Evolutionary conservation across 257 asterid species (phyloP), one percentile per base, ranked within the genome.

Genomic region (Nicotiana noctiflora): DNA sequence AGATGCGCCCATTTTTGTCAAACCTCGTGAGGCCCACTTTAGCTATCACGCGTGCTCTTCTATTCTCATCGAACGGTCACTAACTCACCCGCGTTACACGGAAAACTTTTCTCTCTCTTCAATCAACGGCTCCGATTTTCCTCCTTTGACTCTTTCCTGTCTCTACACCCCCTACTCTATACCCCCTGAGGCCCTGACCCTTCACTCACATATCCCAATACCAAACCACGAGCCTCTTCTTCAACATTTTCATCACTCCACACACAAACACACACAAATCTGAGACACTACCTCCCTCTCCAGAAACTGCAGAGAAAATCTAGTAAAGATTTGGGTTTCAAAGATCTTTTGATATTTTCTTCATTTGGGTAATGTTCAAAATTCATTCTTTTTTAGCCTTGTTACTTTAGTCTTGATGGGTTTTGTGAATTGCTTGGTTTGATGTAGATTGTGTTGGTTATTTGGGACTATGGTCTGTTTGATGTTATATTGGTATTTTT

Each of bases 21-120:
- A 92, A 92, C 92, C 91, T 83, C 89, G 91, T 88, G 90, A 84
- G 88, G 75, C 89, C 86, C 81, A 80, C 87, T 80, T 81, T n/a
- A n/a, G 32, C 81, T 46, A 21, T 89, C 95, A 90, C 93, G 97
- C 93, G 95, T 92, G 97, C 97, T 91, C 84, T 49, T 13, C 25
- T 74, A 74, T 14, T 76, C n/a, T n/a, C 49, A 93, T 93, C 97
- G 83, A 46, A 91, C 93, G 94, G 81, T 76, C 86, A 68, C 78
- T 51, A 79, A 34, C 77, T 86, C 82, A 83, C 83, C 93, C 94
- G 92, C 86, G 82, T 84, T 84, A 85, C 85, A 84, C 93, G 96
- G 97, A 91, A 89, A 85, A 81, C 75, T 52, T 82, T 81, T 59
- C 75, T 65, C 80, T 65, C 79, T 80, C 56, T 72, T 49, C 49